Base-by-base conservation (phyloP, 768 basidiomycete species). In the Saitozyma sp. region DNA sequence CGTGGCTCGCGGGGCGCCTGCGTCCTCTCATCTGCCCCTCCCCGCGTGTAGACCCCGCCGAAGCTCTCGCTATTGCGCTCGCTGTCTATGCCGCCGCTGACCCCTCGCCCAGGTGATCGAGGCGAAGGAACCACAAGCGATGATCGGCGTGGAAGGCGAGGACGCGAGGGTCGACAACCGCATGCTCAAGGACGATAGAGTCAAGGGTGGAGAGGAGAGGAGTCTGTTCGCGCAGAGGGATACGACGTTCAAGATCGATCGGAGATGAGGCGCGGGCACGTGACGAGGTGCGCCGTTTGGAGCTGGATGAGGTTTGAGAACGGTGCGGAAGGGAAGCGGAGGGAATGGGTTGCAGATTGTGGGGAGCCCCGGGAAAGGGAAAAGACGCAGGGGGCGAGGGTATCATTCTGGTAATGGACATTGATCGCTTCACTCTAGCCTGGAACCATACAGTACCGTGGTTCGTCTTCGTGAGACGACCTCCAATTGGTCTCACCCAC, bases 161-260 rank as follows among this genome's bases (percentile, higher is more conserved):
- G 95, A 99, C 79, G 87, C 89, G 1, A 83, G 95, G 45, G 82
- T 92, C 46, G 91, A 99, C 80, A 82, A 89, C 43, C 84, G 92
- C 52, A 89, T 95, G 88, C 81, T 96, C 66, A 92, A 89, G 79
- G 93, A 96, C 77, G 90, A 92, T 29, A 87, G 93, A 5, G 79
- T 85, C 42, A 88, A 87, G 66, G 76, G 83, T 50, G 81, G 83
- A 48, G 79, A 68, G 4, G 58, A 66, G n/a, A 51, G 70, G 50
- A 71, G 69, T 57, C 50, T 79, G 14, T 77, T 70, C 46, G 63
- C 61, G 9, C 54, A 61, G 17, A 70, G 73, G 59, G 76, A 77
- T 56, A 56, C 63, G 13, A 69, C 69, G 45, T 69, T 74, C 48
- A 75, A 77, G 61, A 56, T 76, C 14, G 78, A 77, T 29, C 29